Evolutionary conservation across 2,329 filamentous ascomycete genomes (phyloP).

Genomic region (Calonectria hawksworthii): DNA sequence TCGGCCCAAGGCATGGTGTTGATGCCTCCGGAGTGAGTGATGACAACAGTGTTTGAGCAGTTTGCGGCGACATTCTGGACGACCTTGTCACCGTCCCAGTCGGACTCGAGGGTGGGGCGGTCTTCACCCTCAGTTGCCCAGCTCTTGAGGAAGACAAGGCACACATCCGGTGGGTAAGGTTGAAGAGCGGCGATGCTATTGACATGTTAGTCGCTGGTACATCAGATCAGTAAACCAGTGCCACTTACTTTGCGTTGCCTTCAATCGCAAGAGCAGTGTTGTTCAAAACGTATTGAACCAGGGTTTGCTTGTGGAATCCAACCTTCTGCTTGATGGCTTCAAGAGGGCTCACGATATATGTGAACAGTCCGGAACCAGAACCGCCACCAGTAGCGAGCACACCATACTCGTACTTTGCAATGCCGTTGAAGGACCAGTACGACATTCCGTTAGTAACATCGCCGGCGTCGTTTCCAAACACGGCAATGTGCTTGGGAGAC

Average conservation of each 20-base stretch:
- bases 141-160: constrained; percentile 21
- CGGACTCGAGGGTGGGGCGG: neutral
- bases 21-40: constrained; percentile 1
- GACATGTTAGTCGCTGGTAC: neutral
- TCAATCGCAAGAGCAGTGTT: neutral
- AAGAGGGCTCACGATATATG: constrained; percentile 52
- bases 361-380: constrained; percentile 52
- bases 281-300: neutral
- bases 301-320: neutral
- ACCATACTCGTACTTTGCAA: constrained; percentile 69
- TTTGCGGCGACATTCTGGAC: neutral
- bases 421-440: constrained; percentile 63
- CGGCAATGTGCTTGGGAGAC: constrained; percentile 66
- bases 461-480: constrained; percentile 64
- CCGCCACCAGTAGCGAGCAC: constrained; percentile 70
- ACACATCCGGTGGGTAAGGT: constrained; percentile 9
- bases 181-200: neutral
- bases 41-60: neutral
- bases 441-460: constrained; percentile 72
- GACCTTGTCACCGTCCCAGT: constrained; percentile 10
- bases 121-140: constrained; percentile 13
- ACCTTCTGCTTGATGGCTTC: constrained; percentile 45
- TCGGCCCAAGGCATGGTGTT: constrained; percentile 14
- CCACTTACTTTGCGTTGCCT: neutral
- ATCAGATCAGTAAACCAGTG: too few relatives aligned